Conservation (phyloP, 2,329 filamentous ascomycete genomes). For the Paracoccidioides brasiliensis region DNA sequence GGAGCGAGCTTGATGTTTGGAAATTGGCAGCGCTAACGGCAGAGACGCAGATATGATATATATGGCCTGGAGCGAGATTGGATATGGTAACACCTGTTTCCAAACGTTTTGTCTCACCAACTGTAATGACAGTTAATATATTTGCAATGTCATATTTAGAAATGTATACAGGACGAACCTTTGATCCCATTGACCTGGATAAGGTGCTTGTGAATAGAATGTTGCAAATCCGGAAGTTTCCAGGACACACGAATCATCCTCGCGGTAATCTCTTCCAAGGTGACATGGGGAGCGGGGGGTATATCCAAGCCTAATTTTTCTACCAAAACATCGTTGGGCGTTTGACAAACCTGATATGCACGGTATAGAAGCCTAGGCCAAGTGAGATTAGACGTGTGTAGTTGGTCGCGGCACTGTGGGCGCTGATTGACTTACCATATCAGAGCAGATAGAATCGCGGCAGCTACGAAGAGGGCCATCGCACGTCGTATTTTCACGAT, state of each 20-base stretch:
- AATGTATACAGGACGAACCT: conserved; percentile 38
- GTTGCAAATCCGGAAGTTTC: conserved; percentile 57
- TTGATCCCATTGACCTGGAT: conserved; percentile 90
- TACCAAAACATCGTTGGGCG: conserved; percentile 81
- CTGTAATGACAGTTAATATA: conserved; percentile 29
- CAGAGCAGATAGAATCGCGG: conserved; percentile 37
- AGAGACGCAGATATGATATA: conserved; percentile 87
- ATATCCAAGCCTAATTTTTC: conserved; percentile 88
- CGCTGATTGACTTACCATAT: conserved; percentile 29
- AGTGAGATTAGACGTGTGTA: background rate
- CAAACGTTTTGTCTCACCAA: conserved; percentile 68
- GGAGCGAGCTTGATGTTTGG: conserved; percentile 72
- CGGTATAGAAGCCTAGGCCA: conserved; percentile 61
- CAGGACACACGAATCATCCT: conserved; percentile 85
- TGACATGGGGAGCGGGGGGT: conserved; percentile 76
- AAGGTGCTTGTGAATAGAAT: conserved; percentile 69
- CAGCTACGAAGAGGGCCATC: conserved; percentile 37
- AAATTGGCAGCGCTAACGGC: conserved; percentile 87
- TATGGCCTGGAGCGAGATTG: conserved; percentile 71
- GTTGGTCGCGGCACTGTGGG: background rate
- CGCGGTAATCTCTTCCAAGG: conserved; percentile 74
- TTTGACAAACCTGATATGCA: conserved; percentile 77
- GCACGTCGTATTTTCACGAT: conserved; percentile 36
- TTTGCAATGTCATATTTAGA: conserved; percentile 9
- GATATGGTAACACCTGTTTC: conserved; percentile 87